Base-by-base conservation (phyloP, 108 stramenopile genomes). In the Cyclotella kingstonii region DNA sequence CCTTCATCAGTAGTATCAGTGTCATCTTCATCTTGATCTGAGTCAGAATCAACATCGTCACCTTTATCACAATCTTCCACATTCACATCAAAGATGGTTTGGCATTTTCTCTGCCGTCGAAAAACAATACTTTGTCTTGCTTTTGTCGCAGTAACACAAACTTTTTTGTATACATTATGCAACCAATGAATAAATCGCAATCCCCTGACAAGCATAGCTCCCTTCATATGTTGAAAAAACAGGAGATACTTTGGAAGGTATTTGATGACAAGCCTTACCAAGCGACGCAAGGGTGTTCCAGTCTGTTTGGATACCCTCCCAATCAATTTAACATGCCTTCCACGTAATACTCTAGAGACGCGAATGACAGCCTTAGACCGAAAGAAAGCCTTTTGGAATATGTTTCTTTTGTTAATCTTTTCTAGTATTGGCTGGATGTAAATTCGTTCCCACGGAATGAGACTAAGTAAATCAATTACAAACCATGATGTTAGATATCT, bases 401-500 rank as follows among this genome's bases (percentile, higher is more conserved):
- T 65, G 41, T 80, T 72, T 3, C 91, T 73, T 30, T 64, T 70
- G 34, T 93, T 93, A 41, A 87, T 86, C 67, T 73, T 59, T 49
- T 93, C 87, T 54, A 89, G 81, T 26, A 93, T 63, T 4, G 91
- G 91, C 56, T 80, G 60, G 36, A 93, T 70, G 53, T 84, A 93
- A 8, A 93, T 63, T 4, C 73, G 29, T 56, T 93, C 91, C 81
- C 91, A 89, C 0, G 91, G 91, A 43, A 89, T 67, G 17, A 93
- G 58, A 33, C 82, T 76, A 19, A 93, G 47, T 9, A 68, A 75
- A 63, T 93, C 91, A 55, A 93, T 70, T 27, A 83, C 73, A 64
- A 93, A 93, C 91, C 91, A 93, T 7, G 91, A 83, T 7, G 88
- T 89, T 29, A 93, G 70, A 65, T 93, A 93, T 27, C 86, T 64